Percentiles rank a stretch among this genome's conserved stretches.
Evolutionary conservation across 208 protist genomes (phyloP).

Genomic region (Crithidia sp.): DNA sequence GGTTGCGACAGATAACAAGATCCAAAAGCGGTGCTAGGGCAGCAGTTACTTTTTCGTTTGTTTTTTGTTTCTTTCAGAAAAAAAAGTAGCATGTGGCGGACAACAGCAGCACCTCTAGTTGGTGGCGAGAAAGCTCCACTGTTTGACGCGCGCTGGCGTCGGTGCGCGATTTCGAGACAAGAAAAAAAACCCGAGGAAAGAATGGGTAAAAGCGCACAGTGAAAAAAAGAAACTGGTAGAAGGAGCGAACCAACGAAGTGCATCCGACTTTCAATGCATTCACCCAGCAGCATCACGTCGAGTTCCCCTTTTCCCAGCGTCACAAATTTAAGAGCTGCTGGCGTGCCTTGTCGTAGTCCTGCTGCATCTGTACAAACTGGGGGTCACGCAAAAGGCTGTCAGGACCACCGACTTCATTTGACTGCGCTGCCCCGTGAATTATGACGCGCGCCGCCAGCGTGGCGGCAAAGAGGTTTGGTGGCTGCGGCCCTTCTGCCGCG

Average conservation of each 20-base stretch:
- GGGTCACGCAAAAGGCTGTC: conserved; percentile 32
- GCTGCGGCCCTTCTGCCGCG: conserved; percentile 9
- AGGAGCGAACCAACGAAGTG: neutral
- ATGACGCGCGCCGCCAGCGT: conserved; percentile 24
- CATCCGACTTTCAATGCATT: neutral
- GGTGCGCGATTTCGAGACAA: too few relatives aligned
- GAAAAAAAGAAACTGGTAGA: neutral
- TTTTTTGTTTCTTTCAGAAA: too few relatives aligned
- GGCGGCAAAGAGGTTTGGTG: conserved; percentile 9
- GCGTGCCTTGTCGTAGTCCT: conserved; percentile 24
- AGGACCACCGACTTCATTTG: conserved; percentile 9
- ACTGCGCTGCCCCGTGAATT: conserved; percentile 6
- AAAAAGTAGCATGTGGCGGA: too few relatives aligned
- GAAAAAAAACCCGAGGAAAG: too few relatives aligned
- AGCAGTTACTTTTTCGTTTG: too few relatives aligned
- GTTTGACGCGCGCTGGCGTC: too few relatives aligned
- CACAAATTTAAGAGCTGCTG: conserved; percentile 16
- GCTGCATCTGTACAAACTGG: conserved; percentile 23
- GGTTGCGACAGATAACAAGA: too few relatives aligned
- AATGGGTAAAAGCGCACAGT: too few relatives aligned
- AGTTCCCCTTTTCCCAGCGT: neutral
- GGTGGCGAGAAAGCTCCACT: too few relatives aligned
- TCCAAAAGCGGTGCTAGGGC: too few relatives aligned
- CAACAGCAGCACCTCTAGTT: too few relatives aligned
- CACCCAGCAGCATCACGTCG: neutral